Base-by-base conservation (phyloP, 768 basidiomycete genomes). In the Mycena alexandri region DNA sequence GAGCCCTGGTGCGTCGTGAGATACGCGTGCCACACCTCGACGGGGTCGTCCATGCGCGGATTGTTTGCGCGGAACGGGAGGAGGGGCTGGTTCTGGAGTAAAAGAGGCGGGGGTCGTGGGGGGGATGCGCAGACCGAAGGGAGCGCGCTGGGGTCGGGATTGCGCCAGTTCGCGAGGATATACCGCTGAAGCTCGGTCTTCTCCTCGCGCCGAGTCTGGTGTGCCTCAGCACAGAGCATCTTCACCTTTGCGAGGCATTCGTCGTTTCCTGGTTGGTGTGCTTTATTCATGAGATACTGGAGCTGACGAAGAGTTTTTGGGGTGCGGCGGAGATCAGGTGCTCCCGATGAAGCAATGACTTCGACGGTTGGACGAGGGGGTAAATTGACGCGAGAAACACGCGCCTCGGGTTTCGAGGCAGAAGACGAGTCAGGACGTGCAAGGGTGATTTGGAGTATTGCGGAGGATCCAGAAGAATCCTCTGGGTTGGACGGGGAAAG, bases 1-100 rank as follows among this genome's bases (percentile, higher is more conserved):
- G 83, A 84, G 57, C 77, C 79, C 11, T 76, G 81, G 63, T 85
- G 83, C 34, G 77, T 75, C 10, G 81, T 73, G 62, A 84, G 80
- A 65, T 85, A 85, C 4, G 80, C 79, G 41, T 81, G 79, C 84
- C 84, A 85, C 29, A 75, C 76, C 53, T 84, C 82, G 9, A 83
- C 78, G 11, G 84, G 81, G 65, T 85, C 84, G 65, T 85, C 81
- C 53, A 82, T 74, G 13, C 82, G 82, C 56, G 84, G 84, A 69
- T 84, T 85, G 51, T 80, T 81, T 60, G 81, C 51, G 8, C 58
- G 36, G 73, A 71, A 63, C 69, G 67, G 48, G 70, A 72, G 47
- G 24, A 50, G 55, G 16, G 36, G 56, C 36, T 70, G 65, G 25
- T 36, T 61, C 47, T 43, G 68, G 13, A 65, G 59, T 34, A 52